These are phyloP conservation scores for Sanghuangporus baumii DNA, from an alignment of 1,284 basidiomycete species.

Conservation along the genomic window DNA sequence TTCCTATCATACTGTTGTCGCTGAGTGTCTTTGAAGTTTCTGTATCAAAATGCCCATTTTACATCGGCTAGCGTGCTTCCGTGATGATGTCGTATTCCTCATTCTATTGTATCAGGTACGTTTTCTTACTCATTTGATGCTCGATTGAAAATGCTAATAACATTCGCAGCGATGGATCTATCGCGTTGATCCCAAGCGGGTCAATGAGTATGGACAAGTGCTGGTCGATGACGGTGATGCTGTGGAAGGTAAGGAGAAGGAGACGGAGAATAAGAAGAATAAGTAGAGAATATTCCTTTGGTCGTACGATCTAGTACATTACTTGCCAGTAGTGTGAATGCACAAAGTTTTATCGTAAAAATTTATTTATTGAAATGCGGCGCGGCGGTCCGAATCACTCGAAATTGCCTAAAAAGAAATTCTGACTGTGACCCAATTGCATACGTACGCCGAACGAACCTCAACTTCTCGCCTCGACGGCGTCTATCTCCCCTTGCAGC, in stretches of 20 bases:
- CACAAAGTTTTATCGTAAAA: too few relatives aligned
- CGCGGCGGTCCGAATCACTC: not conserved
- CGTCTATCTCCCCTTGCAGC: slow-evolving; percentile 8
- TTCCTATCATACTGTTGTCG: slow-evolving; percentile 13
- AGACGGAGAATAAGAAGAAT: slow-evolving; percentile 46
- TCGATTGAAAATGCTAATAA: slow-evolving; percentile 3
- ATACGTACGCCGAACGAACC: not conserved
- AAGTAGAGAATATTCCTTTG: slow-evolving; percentile 30
- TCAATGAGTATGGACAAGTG: slow-evolving; percentile 95
- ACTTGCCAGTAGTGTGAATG: too few relatives aligned
- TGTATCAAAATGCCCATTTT: slow-evolving; percentile 95
- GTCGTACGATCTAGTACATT: too few relatives aligned
- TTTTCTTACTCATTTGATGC: slow-evolving; percentile 12
- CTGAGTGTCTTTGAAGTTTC: slow-evolving; percentile 59
- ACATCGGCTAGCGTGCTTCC: slow-evolving; percentile 85
- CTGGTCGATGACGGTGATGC: slow-evolving; percentile 46
- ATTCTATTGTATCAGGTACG: slow-evolving; percentile 81
- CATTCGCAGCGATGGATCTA: slow-evolving; percentile 84
- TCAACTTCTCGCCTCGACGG: not conserved
- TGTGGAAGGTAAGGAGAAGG: slow-evolving; percentile 29
- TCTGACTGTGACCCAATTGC: not conserved
- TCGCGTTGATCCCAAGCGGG: slow-evolving; percentile 86
- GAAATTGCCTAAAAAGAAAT: not conserved
- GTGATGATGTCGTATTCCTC: slow-evolving; percentile 89
- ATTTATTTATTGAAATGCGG: too few relatives aligned